These are phyloP conservation scores for Trametes hirsuta DNA, from an alignment of 1,284 basidiomycete genomes.

Conservation along the genomic window DNA sequence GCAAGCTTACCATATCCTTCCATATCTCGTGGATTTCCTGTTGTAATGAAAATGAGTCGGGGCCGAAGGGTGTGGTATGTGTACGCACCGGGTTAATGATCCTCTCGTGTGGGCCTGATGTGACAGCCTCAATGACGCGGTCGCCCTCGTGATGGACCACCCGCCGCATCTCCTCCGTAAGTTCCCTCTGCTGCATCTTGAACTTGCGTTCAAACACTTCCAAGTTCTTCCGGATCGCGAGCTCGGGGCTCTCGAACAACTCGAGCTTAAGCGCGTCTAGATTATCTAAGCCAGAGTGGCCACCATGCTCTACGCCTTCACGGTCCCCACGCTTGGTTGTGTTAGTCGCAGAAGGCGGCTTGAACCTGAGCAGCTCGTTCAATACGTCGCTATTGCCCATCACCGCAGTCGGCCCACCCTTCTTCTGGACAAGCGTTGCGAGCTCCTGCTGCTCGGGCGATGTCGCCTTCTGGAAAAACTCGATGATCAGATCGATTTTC, in stretches of 20 bases:
- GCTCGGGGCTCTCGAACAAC: conserved; percentile 10
- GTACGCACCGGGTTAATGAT: conserved; percentile 29
- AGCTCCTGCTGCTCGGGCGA: conserved; percentile 23
- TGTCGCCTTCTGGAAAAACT: conserved; percentile 16
- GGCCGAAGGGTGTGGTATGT: too few species aligned
- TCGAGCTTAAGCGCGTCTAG: conserved; percentile 5
- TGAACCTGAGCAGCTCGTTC: conserved; percentile 13
- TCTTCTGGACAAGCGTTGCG: conserved; percentile 21
- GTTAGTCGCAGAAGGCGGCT: not conserved
- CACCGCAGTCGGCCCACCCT: conserved; percentile 25
- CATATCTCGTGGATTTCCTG: conserved; percentile 29
- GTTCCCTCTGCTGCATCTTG: conserved; percentile 30
- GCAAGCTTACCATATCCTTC: conserved; percentile 33
- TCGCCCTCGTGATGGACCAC: conserved; percentile 30
- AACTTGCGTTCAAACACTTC: conserved; percentile 36
- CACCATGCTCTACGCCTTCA: conserved; percentile 15
- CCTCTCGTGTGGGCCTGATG: conserved; percentile 31
- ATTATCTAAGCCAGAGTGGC: not conserved
- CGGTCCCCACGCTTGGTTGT: not conserved
- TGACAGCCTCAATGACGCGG: conserved; percentile 31
- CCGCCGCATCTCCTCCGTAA: conserved; percentile 26
- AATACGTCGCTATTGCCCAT: conserved; percentile 22
- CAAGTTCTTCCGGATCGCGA: conserved; percentile 32
- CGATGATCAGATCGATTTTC: conserved; percentile 22
- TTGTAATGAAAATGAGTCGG: not conserved